Evolutionary conservation across 257 asterid genomes (phyloP).

Genomic region (Solanum paucissectum): DNA sequence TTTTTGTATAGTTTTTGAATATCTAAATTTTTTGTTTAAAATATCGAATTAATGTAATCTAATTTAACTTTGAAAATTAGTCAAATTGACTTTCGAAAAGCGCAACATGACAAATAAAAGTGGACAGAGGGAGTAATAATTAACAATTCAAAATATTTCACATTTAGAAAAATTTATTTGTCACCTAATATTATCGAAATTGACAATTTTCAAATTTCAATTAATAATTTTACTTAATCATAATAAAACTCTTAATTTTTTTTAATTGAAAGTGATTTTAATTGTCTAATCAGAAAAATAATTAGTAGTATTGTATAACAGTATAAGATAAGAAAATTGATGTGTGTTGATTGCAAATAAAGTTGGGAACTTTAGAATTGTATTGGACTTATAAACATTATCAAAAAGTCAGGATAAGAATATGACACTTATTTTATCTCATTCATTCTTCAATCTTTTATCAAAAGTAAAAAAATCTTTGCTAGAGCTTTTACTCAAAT

Average conservation of each 20-base stretch:
- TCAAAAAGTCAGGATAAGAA: not conserved
- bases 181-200: not conserved
- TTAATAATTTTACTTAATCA: not conserved
- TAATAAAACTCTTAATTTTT: not conserved
- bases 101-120: no score
- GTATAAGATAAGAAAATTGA: not conserved
- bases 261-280: not conserved
- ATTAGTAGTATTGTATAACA: not conserved
- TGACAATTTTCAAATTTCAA: not conserved
- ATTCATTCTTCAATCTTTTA: not conserved
- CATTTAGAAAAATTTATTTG: not conserved
- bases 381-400: not conserved
- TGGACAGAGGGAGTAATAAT: no score
- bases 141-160: no score
- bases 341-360: not conserved
- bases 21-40: no score
- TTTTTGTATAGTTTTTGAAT: no score
- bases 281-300: not conserved
- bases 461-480: not conserved
- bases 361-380: not conserved
- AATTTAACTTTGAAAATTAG: no score
- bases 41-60: no score
- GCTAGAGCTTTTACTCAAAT: not conserved
- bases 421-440: not conserved
- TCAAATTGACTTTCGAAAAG: no score